Conservation (phyloP, 1,284 basidiomycete genomes). For the Apiotrichum veenhuisii region DNA sequence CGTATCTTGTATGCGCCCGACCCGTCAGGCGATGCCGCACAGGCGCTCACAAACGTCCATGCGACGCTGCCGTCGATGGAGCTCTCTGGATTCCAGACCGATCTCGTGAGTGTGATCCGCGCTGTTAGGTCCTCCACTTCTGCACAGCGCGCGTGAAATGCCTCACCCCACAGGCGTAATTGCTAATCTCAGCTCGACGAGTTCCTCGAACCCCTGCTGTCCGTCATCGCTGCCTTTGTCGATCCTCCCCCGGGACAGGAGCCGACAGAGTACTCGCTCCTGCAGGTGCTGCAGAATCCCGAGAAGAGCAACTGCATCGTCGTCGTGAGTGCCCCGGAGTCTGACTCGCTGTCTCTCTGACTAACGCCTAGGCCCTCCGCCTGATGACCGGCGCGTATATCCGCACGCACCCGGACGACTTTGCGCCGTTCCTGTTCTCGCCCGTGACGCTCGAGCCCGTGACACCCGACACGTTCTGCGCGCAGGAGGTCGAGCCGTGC, state of each 20-base stretch:
- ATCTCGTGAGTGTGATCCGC: slow-evolving; percentile 54
- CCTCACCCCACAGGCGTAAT: too few relatives aligned
- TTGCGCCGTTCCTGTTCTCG: slow-evolving; percentile 69
- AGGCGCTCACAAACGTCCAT: slow-evolving; percentile 58
- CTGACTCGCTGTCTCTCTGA: not conserved
- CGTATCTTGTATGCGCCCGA: slow-evolving; percentile 56
- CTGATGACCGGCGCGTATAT: slow-evolving; percentile 78
- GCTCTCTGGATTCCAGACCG: slow-evolving; percentile 61
- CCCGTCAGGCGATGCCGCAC: slow-evolving; percentile 54
- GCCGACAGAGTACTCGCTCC: slow-evolving; percentile 37
- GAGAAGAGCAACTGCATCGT: slow-evolving; percentile 47
- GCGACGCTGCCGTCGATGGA: slow-evolving; percentile 58
- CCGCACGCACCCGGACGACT: slow-evolving; percentile 61
- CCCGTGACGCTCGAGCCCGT: slow-evolving; percentile 64
- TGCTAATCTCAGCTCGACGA: slow-evolving; percentile 37
- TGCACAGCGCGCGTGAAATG: too few relatives aligned
- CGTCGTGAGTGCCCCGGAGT: slow-evolving; percentile 21
- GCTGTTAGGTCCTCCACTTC: not conserved
- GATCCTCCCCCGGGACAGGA: slow-evolving; percentile 44
- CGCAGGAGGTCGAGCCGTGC: slow-evolving; percentile 69
- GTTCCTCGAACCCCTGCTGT: slow-evolving; percentile 42
- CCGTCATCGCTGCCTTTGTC: slow-evolving; percentile 29
- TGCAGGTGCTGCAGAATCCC: slow-evolving; percentile 42
- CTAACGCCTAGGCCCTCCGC: slow-evolving; percentile 60
- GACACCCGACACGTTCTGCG: slow-evolving; percentile 65